phyloP scores from a whole-genome alignment of 345 rosid species.

The Citropsis articulata region DNA sequence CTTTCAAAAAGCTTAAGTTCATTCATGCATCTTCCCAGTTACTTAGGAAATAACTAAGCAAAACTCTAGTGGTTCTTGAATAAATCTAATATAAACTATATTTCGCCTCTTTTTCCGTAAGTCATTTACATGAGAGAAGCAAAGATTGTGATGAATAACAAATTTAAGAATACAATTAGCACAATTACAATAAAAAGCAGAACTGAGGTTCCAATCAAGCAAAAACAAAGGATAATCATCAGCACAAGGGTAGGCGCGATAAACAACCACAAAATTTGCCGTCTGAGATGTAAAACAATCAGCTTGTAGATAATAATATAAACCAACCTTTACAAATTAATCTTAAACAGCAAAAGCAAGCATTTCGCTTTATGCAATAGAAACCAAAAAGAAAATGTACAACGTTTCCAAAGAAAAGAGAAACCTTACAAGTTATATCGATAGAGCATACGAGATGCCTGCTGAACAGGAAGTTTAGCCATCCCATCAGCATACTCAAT shows the following conservation, averaged over 20 bases:
- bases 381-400: neutral
- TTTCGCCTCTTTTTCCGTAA: neutral
- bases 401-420: neutral
- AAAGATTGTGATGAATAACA: neutral
- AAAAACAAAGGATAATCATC: neutral
- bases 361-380: neutral
- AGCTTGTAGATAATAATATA: neutral
- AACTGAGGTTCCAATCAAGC: neutral
- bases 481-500: constrained; percentile 94
- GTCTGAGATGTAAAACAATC: neutral
- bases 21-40: neutral
- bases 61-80: neutral
- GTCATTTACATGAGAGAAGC: neutral
- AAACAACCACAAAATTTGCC: neutral
- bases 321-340: neutral
- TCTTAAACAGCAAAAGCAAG: neutral
- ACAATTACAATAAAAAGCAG: neutral
- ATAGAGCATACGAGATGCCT: constrained; percentile 86
- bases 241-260: neutral
- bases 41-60: neutral
- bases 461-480: constrained; percentile 94
- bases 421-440: constrained; percentile 76
- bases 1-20: neutral
- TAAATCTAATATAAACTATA: neutral
- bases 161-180: neutral